Conservation (phyloP, 208 protist genomes). For the Herpetomonas samuelpessoai region DNA sequence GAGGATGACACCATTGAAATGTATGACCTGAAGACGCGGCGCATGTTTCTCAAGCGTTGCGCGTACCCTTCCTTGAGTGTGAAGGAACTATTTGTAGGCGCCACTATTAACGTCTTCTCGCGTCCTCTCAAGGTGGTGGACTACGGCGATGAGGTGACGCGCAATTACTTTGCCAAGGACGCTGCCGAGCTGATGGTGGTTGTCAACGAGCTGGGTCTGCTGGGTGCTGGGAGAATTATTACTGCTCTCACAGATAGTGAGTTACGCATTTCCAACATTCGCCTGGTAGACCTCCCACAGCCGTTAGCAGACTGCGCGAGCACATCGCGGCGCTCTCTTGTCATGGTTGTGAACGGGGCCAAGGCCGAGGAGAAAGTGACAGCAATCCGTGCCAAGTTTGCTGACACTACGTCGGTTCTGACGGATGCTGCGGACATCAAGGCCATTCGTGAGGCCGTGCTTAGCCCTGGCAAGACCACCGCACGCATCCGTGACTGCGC, state of each 20-base stretch:
- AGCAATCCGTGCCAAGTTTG: slow-evolving; percentile 23
- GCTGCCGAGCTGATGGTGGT: slow-evolving; percentile 61
- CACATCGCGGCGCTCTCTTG: slow-evolving; percentile 36
- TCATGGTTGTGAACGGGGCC: slow-evolving; percentile 59
- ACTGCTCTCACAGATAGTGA: slow-evolving; percentile 47
- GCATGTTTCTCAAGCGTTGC: slow-evolving; percentile 92
- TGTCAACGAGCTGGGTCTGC: slow-evolving; percentile 42
- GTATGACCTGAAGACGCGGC: slow-evolving; percentile 91
- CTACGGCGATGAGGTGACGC: slow-evolving; percentile 91
- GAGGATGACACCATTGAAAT: slow-evolving; percentile 94
- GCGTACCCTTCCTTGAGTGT: slow-evolving; percentile 75
- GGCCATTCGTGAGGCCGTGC: slow-evolving; percentile 26
- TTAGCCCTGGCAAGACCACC: slow-evolving; percentile 67
- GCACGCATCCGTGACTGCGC: slow-evolving; percentile 89
- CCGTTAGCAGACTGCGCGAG: slow-evolving; percentile 30
- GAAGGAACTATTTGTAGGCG: slow-evolving; percentile 90
- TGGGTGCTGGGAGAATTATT: slow-evolving; percentile 42
- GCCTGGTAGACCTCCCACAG: slow-evolving; percentile 61
- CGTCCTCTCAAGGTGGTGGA: slow-evolving; percentile 91
- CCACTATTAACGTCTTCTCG: slow-evolving; percentile 91
- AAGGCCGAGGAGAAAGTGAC: slow-evolving; percentile 53
- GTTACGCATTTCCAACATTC: slow-evolving; percentile 66
- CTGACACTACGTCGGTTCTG: slow-evolving; percentile 36
- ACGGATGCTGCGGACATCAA: slow-evolving; percentile 31
- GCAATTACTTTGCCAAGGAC: slow-evolving; percentile 50